Conservation (phyloP, 2,329 filamentous ascomycete genomes). For the Monosporascus sp. region DNA sequence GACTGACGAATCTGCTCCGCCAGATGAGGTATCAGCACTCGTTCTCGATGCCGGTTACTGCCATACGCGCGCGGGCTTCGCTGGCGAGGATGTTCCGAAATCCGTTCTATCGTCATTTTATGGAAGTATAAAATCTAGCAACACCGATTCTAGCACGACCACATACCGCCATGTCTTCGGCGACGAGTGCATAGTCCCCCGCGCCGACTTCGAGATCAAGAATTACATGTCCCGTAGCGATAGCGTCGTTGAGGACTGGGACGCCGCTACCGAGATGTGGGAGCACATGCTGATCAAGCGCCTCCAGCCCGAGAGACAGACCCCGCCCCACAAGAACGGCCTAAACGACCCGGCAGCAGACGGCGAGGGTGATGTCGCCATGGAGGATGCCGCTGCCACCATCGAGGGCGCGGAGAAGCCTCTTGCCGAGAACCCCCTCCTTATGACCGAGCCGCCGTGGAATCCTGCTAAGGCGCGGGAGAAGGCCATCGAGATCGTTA, state of each 20-base stretch:
- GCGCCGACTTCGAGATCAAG: constrained; percentile 71
- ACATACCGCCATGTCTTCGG: constrained; percentile 64
- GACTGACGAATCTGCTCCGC: constrained; percentile 9
- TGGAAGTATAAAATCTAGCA: constrained; percentile 51
- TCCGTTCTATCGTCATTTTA: constrained; percentile 89
- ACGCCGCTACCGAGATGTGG: constrained; percentile 83
- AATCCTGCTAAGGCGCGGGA: constrained; percentile 83
- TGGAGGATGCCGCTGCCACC: constrained; percentile 39
- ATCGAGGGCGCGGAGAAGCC: constrained; percentile 66
- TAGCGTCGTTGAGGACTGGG: constrained; percentile 94
- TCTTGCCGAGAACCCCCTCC: constrained; percentile 79
- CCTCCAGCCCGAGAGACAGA: constrained; percentile 70
- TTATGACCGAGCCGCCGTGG: constrained; percentile 94
- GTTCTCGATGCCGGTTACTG: constrained; percentile 94
- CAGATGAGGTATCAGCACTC: constrained; percentile 95
- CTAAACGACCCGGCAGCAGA: constrained; percentile 68
- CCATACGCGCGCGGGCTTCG: constrained; percentile 88
- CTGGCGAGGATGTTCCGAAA: constrained; percentile 95
- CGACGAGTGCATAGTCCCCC: constrained; percentile 82
- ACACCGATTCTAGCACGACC: constrained; percentile 34
- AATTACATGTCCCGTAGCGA: constrained; percentile 83
- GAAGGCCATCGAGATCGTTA: constrained; percentile 91
- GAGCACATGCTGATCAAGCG: constrained; percentile 87
- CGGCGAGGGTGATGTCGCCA: constrained; percentile 54
- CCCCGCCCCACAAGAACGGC: constrained; percentile 68